Base-by-base conservation (phyloP, 768 basidiomycete species). In the Agaricus bisporus region DNA sequence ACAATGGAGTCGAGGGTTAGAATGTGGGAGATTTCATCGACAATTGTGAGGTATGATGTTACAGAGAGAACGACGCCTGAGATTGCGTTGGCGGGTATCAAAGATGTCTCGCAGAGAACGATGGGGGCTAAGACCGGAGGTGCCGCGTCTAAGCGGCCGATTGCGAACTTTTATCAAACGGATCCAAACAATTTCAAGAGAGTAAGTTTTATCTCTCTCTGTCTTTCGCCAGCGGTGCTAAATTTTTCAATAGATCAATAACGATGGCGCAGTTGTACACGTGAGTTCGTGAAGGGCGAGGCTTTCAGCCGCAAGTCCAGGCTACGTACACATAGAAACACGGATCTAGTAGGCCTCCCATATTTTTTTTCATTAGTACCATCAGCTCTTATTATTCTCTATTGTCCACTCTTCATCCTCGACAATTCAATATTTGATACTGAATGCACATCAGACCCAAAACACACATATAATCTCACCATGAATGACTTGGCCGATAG, bases 201-300 rank as follows among this genome's bases (percentile, higher is more conserved):
- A 91, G 82, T 94, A 62, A 70, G 92, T 88, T 32, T 26, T 39
- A 26, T 12, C 22, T 41, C 20, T 25, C 15, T 28, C 28, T 26
- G n/a, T n/a, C n/a, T n/a, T 37, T 2, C 2, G 35, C n/a, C 32
- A 22, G 22, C 29, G 22, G 56, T 17, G 51, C 48, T n/a, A n/a
- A n/a, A n/a, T n/a, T n/a, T 15, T 32, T 35, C 32, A 38, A 44
- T 60, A 91, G 88, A 42, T 92, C 91, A n/a, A 87, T 91, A 35
- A 95, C 94, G 36, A 97, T 97, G 94, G 94, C 93, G 1, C 88
- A 93, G 60, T n/a, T 95, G 93, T 66, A 89, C 88, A 14, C 83
- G 87, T 44, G 79, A 92, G 17, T 95, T 95, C 64, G 86, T 87
- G 57, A 85, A 85, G 65, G 84, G 81, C 29, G 84, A 88, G 72